Conservation (phyloP, 345 rosid species). For the Isatis tinctoria region DNA sequence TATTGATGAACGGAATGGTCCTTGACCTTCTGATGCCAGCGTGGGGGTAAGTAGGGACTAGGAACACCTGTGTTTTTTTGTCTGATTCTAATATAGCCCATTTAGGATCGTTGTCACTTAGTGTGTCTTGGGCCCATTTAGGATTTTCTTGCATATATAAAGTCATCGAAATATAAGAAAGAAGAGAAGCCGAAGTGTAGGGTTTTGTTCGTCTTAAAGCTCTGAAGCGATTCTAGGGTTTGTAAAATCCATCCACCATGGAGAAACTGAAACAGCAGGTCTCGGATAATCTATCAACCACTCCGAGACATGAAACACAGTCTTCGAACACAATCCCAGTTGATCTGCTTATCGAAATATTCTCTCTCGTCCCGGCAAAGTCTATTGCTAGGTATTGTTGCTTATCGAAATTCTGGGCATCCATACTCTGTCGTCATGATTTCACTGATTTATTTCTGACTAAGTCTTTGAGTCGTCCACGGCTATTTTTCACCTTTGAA, state of each 20-base stretch:
- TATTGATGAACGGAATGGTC: no score
- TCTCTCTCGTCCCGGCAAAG: not conserved
- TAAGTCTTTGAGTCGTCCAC: not conserved
- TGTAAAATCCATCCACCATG: not conserved
- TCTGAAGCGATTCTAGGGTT: not conserved
- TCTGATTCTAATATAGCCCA: no score
- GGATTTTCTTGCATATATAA: no score
- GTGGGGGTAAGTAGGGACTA: no score
- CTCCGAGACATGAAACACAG: not conserved
- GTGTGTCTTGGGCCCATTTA: no score
- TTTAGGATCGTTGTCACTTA: no score
- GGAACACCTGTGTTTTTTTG: no score
- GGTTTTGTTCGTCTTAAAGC: not conserved
- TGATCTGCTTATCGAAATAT: not conserved
- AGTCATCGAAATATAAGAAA: no score
- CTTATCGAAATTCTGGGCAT: not conserved
- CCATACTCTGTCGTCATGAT: not conserved
- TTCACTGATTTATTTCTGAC: not conserved
- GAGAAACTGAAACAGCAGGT: not conserved
- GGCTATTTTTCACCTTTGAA: not conserved
- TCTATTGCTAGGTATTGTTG: not conserved
- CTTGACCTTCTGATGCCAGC: no score
- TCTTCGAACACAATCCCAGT: not conserved
- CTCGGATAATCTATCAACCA: not conserved
- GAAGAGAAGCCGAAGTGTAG: no score